Percentiles rank a stretch among this genome's conserved stretches.
These are phyloP conservation scores for Microsporum ferrugineum DNA, from an alignment of 2,329 filamentous ascomycete species.

Conservation along the genomic window DNA sequence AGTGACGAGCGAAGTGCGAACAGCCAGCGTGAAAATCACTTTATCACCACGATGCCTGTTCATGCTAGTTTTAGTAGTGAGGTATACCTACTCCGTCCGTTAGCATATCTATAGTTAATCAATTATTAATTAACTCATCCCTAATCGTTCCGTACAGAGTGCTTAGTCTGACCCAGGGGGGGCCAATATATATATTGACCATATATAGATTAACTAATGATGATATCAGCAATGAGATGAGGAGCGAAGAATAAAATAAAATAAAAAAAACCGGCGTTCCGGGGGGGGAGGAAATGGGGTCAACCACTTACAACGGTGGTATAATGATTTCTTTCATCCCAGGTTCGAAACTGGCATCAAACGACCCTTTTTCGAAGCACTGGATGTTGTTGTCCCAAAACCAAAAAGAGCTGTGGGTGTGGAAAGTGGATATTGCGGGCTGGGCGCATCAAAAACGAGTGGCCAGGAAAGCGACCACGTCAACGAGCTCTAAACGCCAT, in stretches of 20 bases:
- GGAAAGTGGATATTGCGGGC: not conserved
- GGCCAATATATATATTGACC: not conserved
- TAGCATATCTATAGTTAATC: not conserved
- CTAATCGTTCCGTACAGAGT: not conserved
- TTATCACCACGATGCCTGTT: not conserved
- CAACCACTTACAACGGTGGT: too few relatives aligned
- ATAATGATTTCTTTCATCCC: not conserved
- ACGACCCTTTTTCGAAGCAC: not conserved
- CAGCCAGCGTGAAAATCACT: not conserved
- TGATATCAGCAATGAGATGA: too few relatives aligned
- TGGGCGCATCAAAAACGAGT: conserved; percentile 12
- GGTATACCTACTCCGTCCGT: not conserved
- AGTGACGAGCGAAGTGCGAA: not conserved
- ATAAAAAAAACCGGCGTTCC: too few relatives aligned
- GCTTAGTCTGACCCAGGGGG: not conserved
- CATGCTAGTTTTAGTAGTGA: conserved; percentile 2
- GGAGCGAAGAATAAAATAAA: too few relatives aligned
- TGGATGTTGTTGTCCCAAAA: not conserved
- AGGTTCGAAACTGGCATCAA: not conserved
- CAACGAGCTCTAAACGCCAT: conserved; percentile 11
- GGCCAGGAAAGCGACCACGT: conserved; percentile 17
- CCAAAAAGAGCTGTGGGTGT: not conserved
- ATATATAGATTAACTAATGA: too few relatives aligned
- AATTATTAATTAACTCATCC: not conserved
- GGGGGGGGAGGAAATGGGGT: too few relatives aligned